Base-by-base conservation (phyloP, 2,329 filamentous ascomycete genomes). In the Fusarium pseudograminearum region DNA sequence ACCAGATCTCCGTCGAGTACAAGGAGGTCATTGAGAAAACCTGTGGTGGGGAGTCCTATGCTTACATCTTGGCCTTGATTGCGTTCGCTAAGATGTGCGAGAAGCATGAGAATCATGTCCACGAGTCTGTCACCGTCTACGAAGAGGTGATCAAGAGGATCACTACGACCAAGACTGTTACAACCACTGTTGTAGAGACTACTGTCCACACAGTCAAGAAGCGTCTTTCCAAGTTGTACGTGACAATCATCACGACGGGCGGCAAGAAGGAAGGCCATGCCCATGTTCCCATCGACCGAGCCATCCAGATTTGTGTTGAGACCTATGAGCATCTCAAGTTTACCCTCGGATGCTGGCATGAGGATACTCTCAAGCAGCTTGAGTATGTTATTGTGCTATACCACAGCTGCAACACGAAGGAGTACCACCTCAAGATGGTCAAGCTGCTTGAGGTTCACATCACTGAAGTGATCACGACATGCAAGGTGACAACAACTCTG, bases 1-100 rank as follows among this genome's bases (percentile, higher is more conserved):
- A 85, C 67, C 78, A 83, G 70, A 76, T 86, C 24, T 79, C 83
- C 0, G 78, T 81, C 7, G 80, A 85, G 72, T 86, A 85, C 69
- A 82, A 83, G 59, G 81, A 83, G 61, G 80, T 81, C 0, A 82
- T 83, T 11, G 79, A 78, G 33, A 80, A 77, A 31, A 73, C 81
- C 34, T 79, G 78, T 68, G 77, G 81, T 28, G 56, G 59, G 26
- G 61, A 73, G 10, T 72, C 72, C 5, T 71, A 71, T 18, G 71
- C 76, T 26, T 72, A 77, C 22, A 69, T 79, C 46, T 65, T 74
- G 36, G 79, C 80, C 7, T 61, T 79, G 61, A 76, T 81, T 16
- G 74, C 78, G 1, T 77, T 84, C 31, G 84, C 83, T 5, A 79
- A 80, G 48, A 73, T 86, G 28, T 85, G 84, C 65, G 83, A 85